phyloP scores from a whole-genome alignment of 169 alveolate genomes.

The Cryptosporidium baileyi region DNA sequence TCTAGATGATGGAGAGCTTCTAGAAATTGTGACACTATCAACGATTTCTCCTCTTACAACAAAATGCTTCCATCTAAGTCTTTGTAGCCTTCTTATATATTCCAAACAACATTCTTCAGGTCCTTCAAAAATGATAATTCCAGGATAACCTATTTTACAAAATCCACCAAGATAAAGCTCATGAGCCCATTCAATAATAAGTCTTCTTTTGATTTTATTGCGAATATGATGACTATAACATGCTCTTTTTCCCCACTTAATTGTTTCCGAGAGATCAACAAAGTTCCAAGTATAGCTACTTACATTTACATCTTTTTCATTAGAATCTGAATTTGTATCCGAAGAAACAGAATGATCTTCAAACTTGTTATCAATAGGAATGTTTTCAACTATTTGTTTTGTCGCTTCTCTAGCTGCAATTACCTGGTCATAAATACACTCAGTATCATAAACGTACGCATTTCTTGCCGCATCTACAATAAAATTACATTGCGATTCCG shows the following conservation, averaged over 20 bases:
- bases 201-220: slow-evolving; percentile 71
- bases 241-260: slow-evolving; percentile 65
- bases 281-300: neutral
- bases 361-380: slow-evolving; percentile 2
- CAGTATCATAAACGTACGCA: slow-evolving; percentile 14
- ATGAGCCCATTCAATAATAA: slow-evolving; percentile 76
- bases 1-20: too few relatives aligned
- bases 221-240: slow-evolving; percentile 77
- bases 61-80: slow-evolving; percentile 77
- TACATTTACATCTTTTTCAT: neutral
- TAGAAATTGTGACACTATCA: slow-evolving; percentile 62
- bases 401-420: slow-evolving; percentile 47
- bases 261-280: neutral
- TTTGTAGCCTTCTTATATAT: slow-evolving; percentile 75
- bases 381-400: slow-evolving; percentile 3
- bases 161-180: slow-evolving; percentile 77
- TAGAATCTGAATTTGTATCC: neutral
- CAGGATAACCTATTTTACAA: slow-evolving; percentile 79
- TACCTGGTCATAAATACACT: slow-evolving; percentile 42
- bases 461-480: neutral
- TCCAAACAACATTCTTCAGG: slow-evolving; percentile 76
- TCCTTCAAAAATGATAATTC: slow-evolving; percentile 77
- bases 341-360: neutral
- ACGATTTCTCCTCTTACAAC: slow-evolving; percentile 75
- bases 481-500: slow-evolving; percentile 14